Conservation (phyloP, 192 early-diverging fungal genomes). For the Coemansia sp. region DNA sequence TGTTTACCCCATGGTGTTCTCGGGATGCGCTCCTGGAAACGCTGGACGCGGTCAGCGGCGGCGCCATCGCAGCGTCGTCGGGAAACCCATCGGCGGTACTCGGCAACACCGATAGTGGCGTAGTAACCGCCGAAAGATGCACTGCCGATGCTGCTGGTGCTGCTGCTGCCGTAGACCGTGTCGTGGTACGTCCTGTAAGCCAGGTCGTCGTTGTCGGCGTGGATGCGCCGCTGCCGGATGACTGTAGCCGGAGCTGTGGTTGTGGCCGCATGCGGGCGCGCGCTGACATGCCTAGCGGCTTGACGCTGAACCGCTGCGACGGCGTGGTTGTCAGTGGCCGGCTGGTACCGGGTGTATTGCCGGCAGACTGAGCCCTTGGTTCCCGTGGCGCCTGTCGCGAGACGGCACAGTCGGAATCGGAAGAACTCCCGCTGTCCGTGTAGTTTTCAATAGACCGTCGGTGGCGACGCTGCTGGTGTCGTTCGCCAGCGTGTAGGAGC, state of each 20-base stretch:
- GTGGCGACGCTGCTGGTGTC: neutral
- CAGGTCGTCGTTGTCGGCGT: no score
- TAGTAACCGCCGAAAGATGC: neutral
- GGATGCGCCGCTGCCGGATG: neutral
- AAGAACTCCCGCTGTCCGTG: constrained; percentile 9
- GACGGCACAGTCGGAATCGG: neutral
- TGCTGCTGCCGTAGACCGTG: no score
- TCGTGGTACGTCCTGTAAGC: no score
- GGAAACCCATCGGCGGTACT: constrained; percentile 21
- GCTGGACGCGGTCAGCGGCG: constrained; percentile 3
- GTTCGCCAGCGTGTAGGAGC: no score
- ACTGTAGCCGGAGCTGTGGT: neutral
- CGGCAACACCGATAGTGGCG: neutral
- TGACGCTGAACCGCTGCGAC: neutral
- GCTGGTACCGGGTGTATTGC: neutral
- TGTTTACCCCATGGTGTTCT: no score
- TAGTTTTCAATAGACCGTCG: constrained; percentile 12
- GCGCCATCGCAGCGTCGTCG: constrained; percentile 9
- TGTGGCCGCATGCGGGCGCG: neutral
- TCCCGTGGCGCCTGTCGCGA: no score
- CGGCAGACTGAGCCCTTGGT: neutral
- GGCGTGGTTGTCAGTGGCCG: neutral
- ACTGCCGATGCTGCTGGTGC: neutral
- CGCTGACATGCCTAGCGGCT: neutral
- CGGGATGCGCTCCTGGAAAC: neutral